These are phyloP conservation scores for Cunninghamia lanceolata DNA, from an alignment of 75 land plant genomes.

Conservation along the genomic window DNA sequence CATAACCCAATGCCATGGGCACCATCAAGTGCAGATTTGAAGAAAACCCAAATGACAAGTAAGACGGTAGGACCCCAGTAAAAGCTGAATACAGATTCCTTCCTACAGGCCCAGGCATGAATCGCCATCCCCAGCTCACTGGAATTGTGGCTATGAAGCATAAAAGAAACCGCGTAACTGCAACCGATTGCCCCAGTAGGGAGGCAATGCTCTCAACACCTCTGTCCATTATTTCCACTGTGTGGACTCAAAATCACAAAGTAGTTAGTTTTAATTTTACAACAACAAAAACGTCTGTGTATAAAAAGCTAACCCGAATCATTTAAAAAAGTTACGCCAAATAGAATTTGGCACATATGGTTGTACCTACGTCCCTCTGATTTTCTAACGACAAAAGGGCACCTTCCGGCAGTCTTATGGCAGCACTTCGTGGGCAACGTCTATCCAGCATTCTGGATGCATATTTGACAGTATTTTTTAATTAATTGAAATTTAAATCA, in stretches of 20 bases:
- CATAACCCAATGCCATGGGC: slow-evolving; percentile 74
- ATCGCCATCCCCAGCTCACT: slow-evolving; percentile 54
- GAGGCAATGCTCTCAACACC: slow-evolving; percentile 64
- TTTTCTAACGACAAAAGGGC: too few species aligned
- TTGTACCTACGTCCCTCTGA: too few species aligned
- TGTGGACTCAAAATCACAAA: neutral
- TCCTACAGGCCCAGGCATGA: slow-evolving; percentile 38
- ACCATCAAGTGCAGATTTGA: slow-evolving; percentile 78
- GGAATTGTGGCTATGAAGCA: slow-evolving; percentile 85
- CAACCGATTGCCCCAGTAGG: slow-evolving; percentile 76
- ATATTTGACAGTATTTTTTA: too few species aligned
- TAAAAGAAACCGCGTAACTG: slow-evolving; percentile 84
- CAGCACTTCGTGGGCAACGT: too few species aligned
- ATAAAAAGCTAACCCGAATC: too few species aligned
- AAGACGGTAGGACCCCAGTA: slow-evolving; percentile 74
- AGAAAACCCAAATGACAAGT: slow-evolving; percentile 74
- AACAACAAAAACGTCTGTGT: too few species aligned
- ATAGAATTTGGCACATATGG: too few species aligned
- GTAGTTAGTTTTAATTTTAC: neutral
- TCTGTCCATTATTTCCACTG: neutral
- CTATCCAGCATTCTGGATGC: too few species aligned
- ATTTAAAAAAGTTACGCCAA: too few species aligned
- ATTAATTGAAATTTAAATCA: too few species aligned
- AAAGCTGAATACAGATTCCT: slow-evolving; percentile 71
- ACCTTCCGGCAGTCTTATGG: too few species aligned